Evolutionary conservation across 768 basidiomycete genomes (phyloP), one percentile per base, ranked within the genome.

Genomic region (Trichaptum fuscoviolaceum): DNA sequence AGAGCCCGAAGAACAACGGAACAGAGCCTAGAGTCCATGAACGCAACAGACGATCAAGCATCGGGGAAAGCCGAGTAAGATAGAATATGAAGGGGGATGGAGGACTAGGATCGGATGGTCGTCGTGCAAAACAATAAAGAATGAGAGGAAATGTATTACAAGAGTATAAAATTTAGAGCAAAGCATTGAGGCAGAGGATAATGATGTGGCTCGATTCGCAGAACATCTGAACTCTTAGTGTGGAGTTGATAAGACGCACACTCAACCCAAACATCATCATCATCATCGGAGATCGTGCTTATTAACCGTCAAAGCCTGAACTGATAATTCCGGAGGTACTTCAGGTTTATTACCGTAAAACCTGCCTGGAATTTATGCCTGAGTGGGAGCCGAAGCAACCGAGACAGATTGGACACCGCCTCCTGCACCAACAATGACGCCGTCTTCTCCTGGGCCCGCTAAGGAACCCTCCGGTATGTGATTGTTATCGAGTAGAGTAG

Each of bases 391-490:
- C 23, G 27, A 23, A 27, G 42, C 42, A 15, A 52, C 42, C 15
- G 42, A 52, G 15, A 52, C 42, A 15, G 42, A 52, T 52, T 52
- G 42, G 23, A 24, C 4, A 68, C 35, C 18, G 63, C 24, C 35
- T 67, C 57, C 34, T 62, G 59, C 59, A 24, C 25, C 24, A 61
- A 34, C 59, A 61, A 63, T 10, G 6, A 34, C 27, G n/a, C 34
- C 65, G 5, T 65, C 63, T 58, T 75, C 77, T 34, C 87, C 87
- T 25, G 87, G 86, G 20, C 86, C 89, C 52, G 90, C 85, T 66
- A 91, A 78, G n/a, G 90, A 84, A 63, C 89, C 90, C 75, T 87
- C 83, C 35, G 88, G 81, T 25, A 83, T 72, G 30, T 62, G 63
- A 62, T 74, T 75, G 18, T 72, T 71, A 57, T 79, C 72, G 15